Evolutionary conservation across 2,329 filamentous ascomycete genomes (phyloP).

Genomic region (Didymella glomerata): DNA sequence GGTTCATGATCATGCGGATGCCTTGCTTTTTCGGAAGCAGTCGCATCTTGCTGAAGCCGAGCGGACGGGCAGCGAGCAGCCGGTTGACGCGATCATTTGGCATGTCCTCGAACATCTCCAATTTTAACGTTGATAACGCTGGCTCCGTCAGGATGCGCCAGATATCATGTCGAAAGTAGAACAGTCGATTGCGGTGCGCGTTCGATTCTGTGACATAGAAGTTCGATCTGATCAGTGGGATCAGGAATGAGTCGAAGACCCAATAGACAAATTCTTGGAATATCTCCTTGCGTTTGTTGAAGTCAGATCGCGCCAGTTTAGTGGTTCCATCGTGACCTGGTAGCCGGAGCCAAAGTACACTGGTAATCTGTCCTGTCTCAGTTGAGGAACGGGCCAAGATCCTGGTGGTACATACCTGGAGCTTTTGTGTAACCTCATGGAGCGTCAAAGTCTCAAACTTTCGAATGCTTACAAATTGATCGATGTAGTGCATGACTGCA

Average conservation of each 20-base stretch:
- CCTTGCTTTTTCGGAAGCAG: constrained; percentile 81
- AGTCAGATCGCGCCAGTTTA: constrained; percentile 75
- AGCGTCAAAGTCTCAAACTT: constrained; percentile 83
- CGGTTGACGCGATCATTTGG: constrained; percentile 63
- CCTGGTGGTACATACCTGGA: constrained; percentile 67
- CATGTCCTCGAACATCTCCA: constrained; percentile 81
- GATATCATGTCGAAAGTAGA: constrained; percentile 94
- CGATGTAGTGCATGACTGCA: constrained; percentile 71
- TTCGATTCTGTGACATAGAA: constrained; percentile 96
- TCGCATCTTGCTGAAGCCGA: constrained; percentile 82
- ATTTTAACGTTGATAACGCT: constrained; percentile 71
- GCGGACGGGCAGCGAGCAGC: constrained; percentile 67
- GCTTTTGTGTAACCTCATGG: constrained; percentile 76
- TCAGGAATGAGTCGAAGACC: constrained; percentile 87
- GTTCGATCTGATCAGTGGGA: constrained; percentile 84
- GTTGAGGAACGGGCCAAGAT: constrained; percentile 21
- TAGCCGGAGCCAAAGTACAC: constrained; percentile 76
- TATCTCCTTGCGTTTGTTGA: constrained; percentile 77
- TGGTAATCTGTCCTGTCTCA: constrained; percentile 63
- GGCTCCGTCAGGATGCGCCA: constrained; percentile 83
- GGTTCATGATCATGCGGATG: constrained; percentile 86
- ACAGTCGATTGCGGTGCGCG: constrained; percentile 78
- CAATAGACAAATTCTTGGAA: constrained; percentile 90
- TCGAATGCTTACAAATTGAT: constrained; percentile 78
- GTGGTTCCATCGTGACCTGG: constrained; percentile 53